These are phyloP conservation scores for Scedosporium boydii DNA, from an alignment of 2,329 filamentous ascomycete genomes.

Conservation along the genomic window DNA sequence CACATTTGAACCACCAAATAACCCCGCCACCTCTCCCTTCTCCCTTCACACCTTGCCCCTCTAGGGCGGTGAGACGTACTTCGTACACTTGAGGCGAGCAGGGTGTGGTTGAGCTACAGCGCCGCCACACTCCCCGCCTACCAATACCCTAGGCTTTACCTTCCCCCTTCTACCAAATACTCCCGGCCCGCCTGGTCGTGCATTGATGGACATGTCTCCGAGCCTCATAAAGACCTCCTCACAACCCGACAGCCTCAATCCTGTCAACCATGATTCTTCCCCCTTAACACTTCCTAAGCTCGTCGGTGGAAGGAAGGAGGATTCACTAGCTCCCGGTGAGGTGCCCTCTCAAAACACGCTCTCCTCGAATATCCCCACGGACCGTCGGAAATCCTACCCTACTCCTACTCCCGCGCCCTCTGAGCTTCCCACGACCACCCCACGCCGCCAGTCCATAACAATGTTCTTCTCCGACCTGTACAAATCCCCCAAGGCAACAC, in stretches of 20 bases:
- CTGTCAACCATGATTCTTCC: background rate
- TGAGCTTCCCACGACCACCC: background rate
- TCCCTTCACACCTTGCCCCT: background rate
- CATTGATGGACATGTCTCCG: background rate
- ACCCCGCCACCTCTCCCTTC: background rate
- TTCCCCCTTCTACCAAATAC: too few species aligned
- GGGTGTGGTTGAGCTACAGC: background rate
- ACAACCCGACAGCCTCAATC: background rate
- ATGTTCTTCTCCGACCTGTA: conserved; percentile 8
- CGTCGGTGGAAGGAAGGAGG: background rate
- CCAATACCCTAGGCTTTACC: background rate
- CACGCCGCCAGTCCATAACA: background rate
- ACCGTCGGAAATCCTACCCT: background rate
- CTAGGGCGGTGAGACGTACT: background rate
- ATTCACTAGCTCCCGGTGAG: background rate
- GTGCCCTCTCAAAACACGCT: background rate
- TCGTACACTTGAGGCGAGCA: background rate
- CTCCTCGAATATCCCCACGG: background rate
- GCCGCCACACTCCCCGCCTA: background rate
- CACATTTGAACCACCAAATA: background rate
- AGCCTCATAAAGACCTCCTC: background rate
- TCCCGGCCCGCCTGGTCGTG: background rate
- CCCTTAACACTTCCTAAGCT: background rate
- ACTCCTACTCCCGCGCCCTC: background rate
- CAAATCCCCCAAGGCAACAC: conserved; percentile 6